These are phyloP conservation scores for Pleurotus cornucopiae DNA, from an alignment of 768 basidiomycete genomes.

Conservation along the genomic window DNA sequence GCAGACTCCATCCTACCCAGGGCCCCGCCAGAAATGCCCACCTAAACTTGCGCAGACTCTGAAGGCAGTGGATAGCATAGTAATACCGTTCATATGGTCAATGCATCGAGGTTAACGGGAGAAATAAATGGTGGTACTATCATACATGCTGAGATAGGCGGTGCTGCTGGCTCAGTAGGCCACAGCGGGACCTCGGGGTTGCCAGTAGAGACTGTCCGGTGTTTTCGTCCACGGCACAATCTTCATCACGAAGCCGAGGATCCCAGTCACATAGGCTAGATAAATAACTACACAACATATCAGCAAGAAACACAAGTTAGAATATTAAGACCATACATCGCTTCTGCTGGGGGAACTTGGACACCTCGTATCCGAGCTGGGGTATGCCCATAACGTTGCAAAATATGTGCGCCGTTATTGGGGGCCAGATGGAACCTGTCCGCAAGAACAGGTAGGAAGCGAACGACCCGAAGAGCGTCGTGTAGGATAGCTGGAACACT, in stretches of 20 bases:
- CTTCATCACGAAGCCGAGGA: slow-evolving; percentile 52
- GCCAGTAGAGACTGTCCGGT: slow-evolving; percentile 40
- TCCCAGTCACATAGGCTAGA: slow-evolving; percentile 52
- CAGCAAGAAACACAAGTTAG: slow-evolving; percentile 8
- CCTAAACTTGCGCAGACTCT: no score
- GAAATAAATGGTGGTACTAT: no score
- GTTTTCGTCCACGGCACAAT: slow-evolving; percentile 48
- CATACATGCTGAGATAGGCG: no score
- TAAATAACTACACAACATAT: slow-evolving; percentile 41
- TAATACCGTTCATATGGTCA: no score
- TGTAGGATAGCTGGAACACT: slow-evolving; percentile 91
- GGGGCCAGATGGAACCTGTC: slow-evolving; percentile 76
- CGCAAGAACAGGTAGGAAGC: slow-evolving; percentile 82
- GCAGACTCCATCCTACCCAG: no score
- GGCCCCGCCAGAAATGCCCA: no score
- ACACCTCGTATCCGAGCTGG: slow-evolving; percentile 52
- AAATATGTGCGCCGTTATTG: slow-evolving; percentile 79
- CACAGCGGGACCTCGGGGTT: not conserved
- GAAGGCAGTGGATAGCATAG: no score
- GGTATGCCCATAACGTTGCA: slow-evolving; percentile 97
- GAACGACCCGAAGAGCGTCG: slow-evolving; percentile 89
- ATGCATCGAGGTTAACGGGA: no score
- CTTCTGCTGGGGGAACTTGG: slow-evolving; percentile 45
- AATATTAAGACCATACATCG: slow-evolving; percentile 36
- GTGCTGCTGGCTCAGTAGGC: not conserved